Evolutionary conservation across 257 asterid genomes (phyloP).

Genomic region (Solanum appendiculatum): DNA sequence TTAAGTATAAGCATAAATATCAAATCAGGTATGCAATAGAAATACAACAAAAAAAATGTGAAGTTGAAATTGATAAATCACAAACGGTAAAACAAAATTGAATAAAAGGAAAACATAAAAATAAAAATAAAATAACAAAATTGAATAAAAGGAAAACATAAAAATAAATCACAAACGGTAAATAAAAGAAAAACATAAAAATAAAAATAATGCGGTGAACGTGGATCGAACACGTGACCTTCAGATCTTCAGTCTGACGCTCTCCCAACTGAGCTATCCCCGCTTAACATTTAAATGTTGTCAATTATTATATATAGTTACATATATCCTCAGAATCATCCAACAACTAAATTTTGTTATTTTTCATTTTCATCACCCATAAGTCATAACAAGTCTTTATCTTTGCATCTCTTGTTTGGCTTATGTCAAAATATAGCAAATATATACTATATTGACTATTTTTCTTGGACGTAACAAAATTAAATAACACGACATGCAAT

Average conservation of each 20-base stretch:
- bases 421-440: not conserved
- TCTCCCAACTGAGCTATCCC: conserved; percentile 97
- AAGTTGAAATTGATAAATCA: not conserved
- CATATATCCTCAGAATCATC: not conserved
- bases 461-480: not conserved
- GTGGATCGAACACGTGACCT: conserved; percentile 98
- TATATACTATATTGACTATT: not conserved
- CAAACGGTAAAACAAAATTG: too few species aligned
- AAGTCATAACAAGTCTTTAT: not conserved
- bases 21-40: too few species aligned
- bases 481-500: not conserved
- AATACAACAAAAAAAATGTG: not conserved
- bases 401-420: not conserved
- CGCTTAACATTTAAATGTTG: not conserved
- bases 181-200: too few species aligned
- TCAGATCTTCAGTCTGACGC: conserved; percentile 88
- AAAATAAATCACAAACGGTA: too few species aligned
- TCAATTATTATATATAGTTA: not conserved
- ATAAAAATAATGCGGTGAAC: conserved; percentile 91
- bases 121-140: too few species aligned
- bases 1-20: too few species aligned
- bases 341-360: not conserved
- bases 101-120: too few species aligned
- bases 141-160: too few species aligned
- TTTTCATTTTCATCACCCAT: not conserved